Base-by-base conservation (phyloP, 768 basidiomycete species). In the Lepiota venenata region DNA sequence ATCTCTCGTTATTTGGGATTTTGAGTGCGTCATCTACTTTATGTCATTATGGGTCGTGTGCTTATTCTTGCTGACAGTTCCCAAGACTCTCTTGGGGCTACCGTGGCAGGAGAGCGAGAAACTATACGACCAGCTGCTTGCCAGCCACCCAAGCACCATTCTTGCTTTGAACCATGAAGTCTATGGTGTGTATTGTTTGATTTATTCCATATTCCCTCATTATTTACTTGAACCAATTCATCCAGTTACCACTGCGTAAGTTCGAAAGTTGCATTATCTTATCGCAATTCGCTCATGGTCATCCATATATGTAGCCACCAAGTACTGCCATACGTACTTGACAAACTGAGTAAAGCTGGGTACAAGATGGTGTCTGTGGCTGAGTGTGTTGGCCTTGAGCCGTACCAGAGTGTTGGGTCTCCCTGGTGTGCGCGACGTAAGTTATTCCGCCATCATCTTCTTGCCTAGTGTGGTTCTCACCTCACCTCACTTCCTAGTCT, bases 111-210 rank as follows among this genome's bases (percentile, higher is more conserved):
- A 74, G 53, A 74, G 72, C 45, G 57, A 73, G 52, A 50, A 42
- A 10, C 29, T 50, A 1, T 76, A 76, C 46, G 65, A 69, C 43
- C 21, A 63, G 0, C 21, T 64, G 8, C 62, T 74, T 25, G 53
- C 50, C 0, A 14, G 57, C 10, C 68, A 68, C 45, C 75, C 73
- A 9, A 62, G 52, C 42, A 75, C 63, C 14, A 66, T 76, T 40
- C 58, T 79, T 22, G 60, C 74, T 0, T 63, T 79, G 44, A 77
- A 75, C 56, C 77, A 79, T 53, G 76, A 79, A 57, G 68, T 68
- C 3, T 59, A 69, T 44, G 66, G 73, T 73, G 57, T 44, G 59
- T 59, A 25, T 35, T 41, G 21, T 29, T 41, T 43, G 27, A 10
- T 22, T 29, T 2, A 38, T 36, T 14, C 15, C 7, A 27, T 6